Evolutionary conservation across 1,284 basidiomycete species (phyloP), one percentile per base, ranked within the genome.

Genomic region (Ustilago bromivora): DNA sequence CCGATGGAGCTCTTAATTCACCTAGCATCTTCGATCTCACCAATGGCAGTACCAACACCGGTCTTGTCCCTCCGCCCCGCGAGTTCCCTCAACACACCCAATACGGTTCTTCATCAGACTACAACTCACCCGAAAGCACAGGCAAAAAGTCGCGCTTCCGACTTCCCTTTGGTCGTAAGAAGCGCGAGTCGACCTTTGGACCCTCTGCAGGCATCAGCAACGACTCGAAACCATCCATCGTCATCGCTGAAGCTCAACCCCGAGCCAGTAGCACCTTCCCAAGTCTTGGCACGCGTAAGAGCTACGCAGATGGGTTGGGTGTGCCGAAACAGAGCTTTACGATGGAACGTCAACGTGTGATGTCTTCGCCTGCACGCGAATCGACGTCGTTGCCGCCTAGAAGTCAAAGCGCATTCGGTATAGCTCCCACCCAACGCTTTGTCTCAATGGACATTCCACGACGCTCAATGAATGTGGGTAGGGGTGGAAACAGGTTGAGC

Each of bases 381-480:
- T 66, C 3, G 19, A 52, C 11, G 10, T 43, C 46, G 28, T 32
- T 17, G 60, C 40, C 79, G 12, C 71, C 76, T 6, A 69, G 79
- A 19, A 77, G 76, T 59, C 79, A 81, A 41, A 78, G 74, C 51
- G 77, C 79, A 7, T 70, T 81, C 17, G 77, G 77, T 5, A 79
- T 76, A 70, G 64, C 67, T 6, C 62, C 70, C 7, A 63, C 66
- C n/a, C 70, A 76, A 28, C 57, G 73, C 1, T 79, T 76, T 53
- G 62, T 71, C 49, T 76, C 71, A 46, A 69, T 71, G 68, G 71
- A 78, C 56, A 12, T 73, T 6, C 71, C 62, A 15, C 64, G 76
- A 2, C 60, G 71, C 15, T 70, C 67, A 3, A 73, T 67, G 61
- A 73, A 77, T 46, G 71, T 72, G 2, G 47, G 35, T 15, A 64